Conservation (phyloP, 768 basidiomycete species). For the Panus rudis region DNA sequence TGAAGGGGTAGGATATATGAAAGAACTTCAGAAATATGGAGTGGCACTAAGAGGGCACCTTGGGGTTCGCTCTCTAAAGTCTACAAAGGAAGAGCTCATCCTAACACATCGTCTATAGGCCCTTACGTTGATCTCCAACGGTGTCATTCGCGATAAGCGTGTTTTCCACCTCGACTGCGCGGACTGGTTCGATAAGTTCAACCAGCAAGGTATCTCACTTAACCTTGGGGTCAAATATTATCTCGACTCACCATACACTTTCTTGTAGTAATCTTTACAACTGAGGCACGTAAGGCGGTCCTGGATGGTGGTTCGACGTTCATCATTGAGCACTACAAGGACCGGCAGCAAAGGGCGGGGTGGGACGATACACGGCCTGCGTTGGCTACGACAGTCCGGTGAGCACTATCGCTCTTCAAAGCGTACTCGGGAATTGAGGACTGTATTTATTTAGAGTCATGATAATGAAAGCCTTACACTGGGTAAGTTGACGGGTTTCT, state of each 20-base stretch:
- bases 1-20: too few relatives aligned
- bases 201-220: conserved; percentile 15
- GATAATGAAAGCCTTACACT: too few relatives aligned
- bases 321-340: conserved; percentile 16
- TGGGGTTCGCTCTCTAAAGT: too few relatives aligned
- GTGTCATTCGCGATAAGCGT: conserved; percentile 21
- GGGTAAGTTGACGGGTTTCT: too few relatives aligned
- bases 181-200: conserved; percentile 17
- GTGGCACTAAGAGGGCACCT: too few relatives aligned
- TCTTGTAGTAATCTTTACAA: neutral
- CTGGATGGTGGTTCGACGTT: conserved; percentile 15
- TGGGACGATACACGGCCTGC: conserved; percentile 28
- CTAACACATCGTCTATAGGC: too few relatives aligned
- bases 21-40: too few relatives aligned
- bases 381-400: conserved; percentile 33
- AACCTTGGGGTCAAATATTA: neutral
- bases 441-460: too few relatives aligned
- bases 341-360: conserved; percentile 15
- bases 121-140: conserved; percentile 17
- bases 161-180: conserved; percentile 16
- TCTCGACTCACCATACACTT: neutral
- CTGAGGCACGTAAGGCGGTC: conserved; percentile 12
- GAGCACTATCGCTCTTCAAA: conserved; percentile 12
- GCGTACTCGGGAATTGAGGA: too few relatives aligned
- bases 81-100: too few relatives aligned